phyloP scores from a whole-genome alignment of 352 stramenopile genomes.

The Aphanomyces astaci region DNA sequence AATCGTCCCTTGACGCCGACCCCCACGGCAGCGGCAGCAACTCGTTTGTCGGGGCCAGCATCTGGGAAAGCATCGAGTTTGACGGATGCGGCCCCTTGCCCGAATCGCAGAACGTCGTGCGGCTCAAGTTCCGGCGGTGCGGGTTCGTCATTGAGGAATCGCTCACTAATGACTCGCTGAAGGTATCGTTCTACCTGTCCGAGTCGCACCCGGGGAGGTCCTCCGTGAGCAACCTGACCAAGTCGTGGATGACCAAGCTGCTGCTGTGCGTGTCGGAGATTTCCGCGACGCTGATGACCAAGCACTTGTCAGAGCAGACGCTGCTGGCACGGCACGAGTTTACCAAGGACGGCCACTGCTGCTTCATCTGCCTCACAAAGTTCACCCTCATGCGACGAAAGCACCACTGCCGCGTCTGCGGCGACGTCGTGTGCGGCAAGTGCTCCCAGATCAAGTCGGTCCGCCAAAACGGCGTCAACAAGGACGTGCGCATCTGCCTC shows the following conservation, averaged over 20 bases:
- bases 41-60: constrained; percentile 59
- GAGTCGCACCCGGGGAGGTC: constrained; percentile 66
- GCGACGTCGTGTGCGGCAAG: constrained; percentile 77
- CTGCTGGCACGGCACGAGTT: constrained; percentile 71
- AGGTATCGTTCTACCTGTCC: constrained; percentile 66
- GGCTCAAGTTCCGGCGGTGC: constrained; percentile 65
- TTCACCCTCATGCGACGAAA: constrained; percentile 75
- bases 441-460: constrained; percentile 75
- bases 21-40: constrained; percentile 43
- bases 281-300: constrained; percentile 51
- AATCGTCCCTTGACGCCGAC: constrained; percentile 24
- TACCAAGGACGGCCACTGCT: constrained; percentile 61
- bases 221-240: constrained; percentile 60
- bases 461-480: constrained; percentile 50
- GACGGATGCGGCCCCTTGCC: constrained; percentile 65
- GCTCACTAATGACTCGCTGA: constrained; percentile 41
- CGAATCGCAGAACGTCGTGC: constrained; percentile 68
- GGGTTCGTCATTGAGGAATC: constrained; percentile 75
- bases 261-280: constrained; percentile 65
- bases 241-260: constrained; percentile 77
- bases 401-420: constrained; percentile 79
- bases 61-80: constrained; percentile 82
- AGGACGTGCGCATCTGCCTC: constrained; percentile 68
- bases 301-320: constrained; percentile 49
- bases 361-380: constrained; percentile 61